Conservation (phyloP, 108 stramenopile species). For the Seminavis robusta region DNA sequence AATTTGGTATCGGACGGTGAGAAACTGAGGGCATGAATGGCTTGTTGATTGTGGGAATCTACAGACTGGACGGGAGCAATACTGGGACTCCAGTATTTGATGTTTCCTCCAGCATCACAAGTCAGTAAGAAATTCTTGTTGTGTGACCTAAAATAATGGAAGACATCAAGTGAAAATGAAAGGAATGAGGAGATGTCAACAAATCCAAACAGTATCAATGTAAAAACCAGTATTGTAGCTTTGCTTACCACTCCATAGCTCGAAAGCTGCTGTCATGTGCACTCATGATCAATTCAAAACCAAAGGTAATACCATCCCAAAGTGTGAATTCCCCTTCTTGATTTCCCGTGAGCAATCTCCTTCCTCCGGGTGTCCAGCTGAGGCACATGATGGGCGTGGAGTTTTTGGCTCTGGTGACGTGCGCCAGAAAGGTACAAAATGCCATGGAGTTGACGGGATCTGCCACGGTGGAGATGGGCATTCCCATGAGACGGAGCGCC, state of each 20-base stretch:
- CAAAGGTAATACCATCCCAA: conserved; percentile 92
- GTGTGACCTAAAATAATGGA: too few species aligned
- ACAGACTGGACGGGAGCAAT: conserved; percentile 88
- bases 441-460: conserved; percentile 43
- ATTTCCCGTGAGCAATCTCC: conserved; percentile 80
- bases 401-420: conserved; percentile 85
- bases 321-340: conserved; percentile 89
- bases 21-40: conserved; percentile 91
- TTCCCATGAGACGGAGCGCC: conserved; percentile 64
- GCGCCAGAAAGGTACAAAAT: conserved; percentile 73
- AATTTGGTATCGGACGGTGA: conserved; percentile 93
- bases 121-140: conserved; percentile 90
- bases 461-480: conserved; percentile 54
- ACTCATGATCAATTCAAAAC: conserved; percentile 86
- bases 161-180: too few species aligned
- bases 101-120: conserved; percentile 80
- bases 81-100: conserved; percentile 89
- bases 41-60: conserved; percentile 82
- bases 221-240: too few species aligned
- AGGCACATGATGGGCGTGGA: conserved; percentile 79
- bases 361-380: conserved; percentile 87
- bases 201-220: too few species aligned
- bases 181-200: too few species aligned
- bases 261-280: conserved; percentile 86
- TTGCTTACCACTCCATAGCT: conserved; percentile 93